Base-by-base conservation (phyloP, 768 basidiomycete genomes). In the Mycena haematopus region DNA sequence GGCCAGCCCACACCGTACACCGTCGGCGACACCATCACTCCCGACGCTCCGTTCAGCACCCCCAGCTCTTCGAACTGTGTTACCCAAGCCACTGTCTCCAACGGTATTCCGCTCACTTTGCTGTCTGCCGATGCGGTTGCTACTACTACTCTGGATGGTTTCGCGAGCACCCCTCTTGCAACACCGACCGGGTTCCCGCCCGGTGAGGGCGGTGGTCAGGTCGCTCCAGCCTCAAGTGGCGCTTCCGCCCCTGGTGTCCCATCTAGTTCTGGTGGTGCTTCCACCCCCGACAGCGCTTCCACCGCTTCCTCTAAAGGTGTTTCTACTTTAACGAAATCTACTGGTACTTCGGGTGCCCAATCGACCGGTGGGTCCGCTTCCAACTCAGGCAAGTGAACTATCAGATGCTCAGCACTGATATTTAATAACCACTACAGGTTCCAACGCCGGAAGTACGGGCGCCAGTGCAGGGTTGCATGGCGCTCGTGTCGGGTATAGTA, bases 41-140 rank as follows among this genome's bases (percentile, higher is more conserved):
- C 80, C 8, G 58, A 71, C 11, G 72, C 73, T 2, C 70, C 77
- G 0, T 74, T 68, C 65, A 71, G 65, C 53, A 80, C 74, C 1
- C 80, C 80, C 1, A 73, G 70, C 15, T 82, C 80, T 15, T 77
- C 76, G 35, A 80, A 79, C 66, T 82, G 80, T 58, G 73, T 68
- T 40, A 80, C 77, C 6, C 73, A 72, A 13, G 46, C 74, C 19
- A 75, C 77, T 11, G 73, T 81, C 21, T 63, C 72, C 38, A 82
- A 81, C 56, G 78, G 78, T 8, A 65, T 82, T 53, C 71, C 73
- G 4, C 70, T 78, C 19, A 71, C 72, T 27, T 24, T 60, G 9
- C 22, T 65, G 25, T 52, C 63, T 25, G 46, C 58, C 44, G 47
- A 38, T 58, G 58, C 63, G 2, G 35, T 38, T 22, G 63, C 58